These are phyloP conservation scores for Plasmopara viticola DNA, from an alignment of 352 stramenopile genomes.

Conservation along the genomic window DNA sequence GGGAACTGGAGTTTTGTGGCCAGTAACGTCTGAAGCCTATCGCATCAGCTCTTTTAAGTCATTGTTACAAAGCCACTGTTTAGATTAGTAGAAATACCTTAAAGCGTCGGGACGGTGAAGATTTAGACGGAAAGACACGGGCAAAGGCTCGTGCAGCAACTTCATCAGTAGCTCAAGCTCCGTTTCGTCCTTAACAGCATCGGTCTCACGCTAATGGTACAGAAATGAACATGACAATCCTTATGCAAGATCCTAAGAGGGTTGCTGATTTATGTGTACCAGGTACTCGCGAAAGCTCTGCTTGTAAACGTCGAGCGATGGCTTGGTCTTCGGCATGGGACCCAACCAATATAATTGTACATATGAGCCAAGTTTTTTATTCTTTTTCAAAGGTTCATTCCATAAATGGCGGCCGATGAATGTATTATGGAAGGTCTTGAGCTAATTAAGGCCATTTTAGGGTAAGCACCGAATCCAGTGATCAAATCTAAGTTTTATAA, in stretches of 20 bases:
- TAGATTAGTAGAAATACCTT: constrained; percentile 16
- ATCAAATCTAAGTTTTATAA: constrained; percentile 18
- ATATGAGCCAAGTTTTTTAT: no score
- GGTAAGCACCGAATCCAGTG: no score
- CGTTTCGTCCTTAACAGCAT: constrained; percentile 39
- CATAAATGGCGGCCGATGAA: no score
- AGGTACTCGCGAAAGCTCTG: constrained; percentile 79
- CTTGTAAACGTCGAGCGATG: constrained; percentile 70
- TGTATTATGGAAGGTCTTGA: no score
- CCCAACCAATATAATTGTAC: no score
- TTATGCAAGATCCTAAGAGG: not conserved
- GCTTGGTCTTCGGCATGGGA: constrained; percentile 28
- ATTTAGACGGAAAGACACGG: constrained; percentile 80
- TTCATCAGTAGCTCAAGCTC: constrained; percentile 64
- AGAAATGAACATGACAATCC: not conserved
- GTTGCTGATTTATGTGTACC: constrained; percentile 7
- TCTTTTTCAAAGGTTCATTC: no score
- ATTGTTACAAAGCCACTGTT: not conserved
- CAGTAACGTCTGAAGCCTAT: constrained; percentile 44
- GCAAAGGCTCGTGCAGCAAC: constrained; percentile 68
- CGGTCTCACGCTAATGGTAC: constrained; percentile 39
- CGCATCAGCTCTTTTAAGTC: constrained; percentile 2
- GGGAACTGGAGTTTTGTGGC: constrained; percentile 54
- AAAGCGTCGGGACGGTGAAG: constrained; percentile 53
- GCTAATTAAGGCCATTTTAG: no score